Base-by-base conservation (phyloP, 441 rosid species). In the Omphalea diandra region DNA sequence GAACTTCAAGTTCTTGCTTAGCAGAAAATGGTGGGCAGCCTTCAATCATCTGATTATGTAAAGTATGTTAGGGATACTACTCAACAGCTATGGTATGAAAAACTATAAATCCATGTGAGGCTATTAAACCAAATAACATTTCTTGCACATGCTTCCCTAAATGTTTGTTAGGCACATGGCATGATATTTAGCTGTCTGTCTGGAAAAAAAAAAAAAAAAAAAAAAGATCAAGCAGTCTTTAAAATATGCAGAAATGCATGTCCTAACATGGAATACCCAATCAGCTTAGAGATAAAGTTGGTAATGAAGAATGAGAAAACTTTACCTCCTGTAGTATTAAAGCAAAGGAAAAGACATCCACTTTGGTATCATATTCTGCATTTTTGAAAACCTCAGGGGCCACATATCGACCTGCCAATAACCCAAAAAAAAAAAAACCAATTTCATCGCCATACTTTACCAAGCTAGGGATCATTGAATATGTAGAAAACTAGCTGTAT, bases 321-420 rank as follows among this genome's bases (percentile, higher is more conserved):
- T 44, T 82, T 78, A 90, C 98, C 93, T 95, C 99, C 73, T 95
- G 98, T 68, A 92, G 77, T 38, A 95, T 95, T 75, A 95, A 81
- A 54, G 98, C 98, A 77, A 90, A 95, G 29, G 98, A 89, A 84
- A 95, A 95, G 11, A 95, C 96, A 73, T 95, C 99, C 44, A 87
- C 98, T 89, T 95, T 95, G 63, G 96, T 95, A 71, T 85, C 99
- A 59, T 92, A 95, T 41, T 85, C 91, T 82, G 75, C 89, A 46
- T 82, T 79, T 59, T 69, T 84, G 79, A 87, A 83, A 72, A 89
- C 99, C 81, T 94, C 99, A 0, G 99, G 99, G 33, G 98, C 99
- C 55, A 90, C 77, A 65, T 95, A 95, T 26, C 96, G 88, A 66
- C 88, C 99, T 95, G 84, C 71, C 69, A 72, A 73, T 61, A 62